Percentiles rank a stretch among this genome's conserved stretches.
Conservation (phyloP, 1,284 basidiomycete species). For the Phellopilus nigrolimitatus region DNA sequence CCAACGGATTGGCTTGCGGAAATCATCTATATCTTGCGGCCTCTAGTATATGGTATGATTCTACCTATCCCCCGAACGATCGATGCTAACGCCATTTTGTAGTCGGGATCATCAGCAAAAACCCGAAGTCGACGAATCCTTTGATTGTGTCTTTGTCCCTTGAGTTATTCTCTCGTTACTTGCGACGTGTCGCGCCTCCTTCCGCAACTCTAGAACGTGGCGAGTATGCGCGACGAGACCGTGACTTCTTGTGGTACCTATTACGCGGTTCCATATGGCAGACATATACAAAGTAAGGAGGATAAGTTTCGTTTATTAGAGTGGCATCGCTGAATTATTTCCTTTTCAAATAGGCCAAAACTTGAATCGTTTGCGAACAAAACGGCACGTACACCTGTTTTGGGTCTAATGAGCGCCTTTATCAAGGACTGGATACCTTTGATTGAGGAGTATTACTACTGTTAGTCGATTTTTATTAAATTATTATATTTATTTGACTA, state of each 20-base stretch:
- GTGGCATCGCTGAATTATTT: slow-evolving; percentile 8
- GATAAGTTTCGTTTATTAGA: slow-evolving; percentile 13
- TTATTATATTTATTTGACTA: background rate
- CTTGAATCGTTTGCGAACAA: slow-evolving; percentile 56
- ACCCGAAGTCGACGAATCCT: slow-evolving; percentile 41
- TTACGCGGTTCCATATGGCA: slow-evolving; percentile 89
- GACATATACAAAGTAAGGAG: slow-evolving; percentile 64
- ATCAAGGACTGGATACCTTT: slow-evolving; percentile 89
- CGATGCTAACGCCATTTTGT: slow-evolving; percentile 25
- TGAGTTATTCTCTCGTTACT: slow-evolving; percentile 60
- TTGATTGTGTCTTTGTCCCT: slow-evolving; percentile 54
- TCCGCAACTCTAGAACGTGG: slow-evolving; percentile 63
- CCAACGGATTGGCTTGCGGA: slow-evolving; percentile 71
- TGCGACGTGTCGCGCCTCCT: slow-evolving; percentile 58
- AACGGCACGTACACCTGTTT: slow-evolving; percentile 61
- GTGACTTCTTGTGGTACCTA: slow-evolving; percentile 81
- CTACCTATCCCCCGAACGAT: background rate
- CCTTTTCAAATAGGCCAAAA: slow-evolving; percentile 55
- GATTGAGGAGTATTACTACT: slow-evolving; percentile 95
- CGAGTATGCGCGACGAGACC: slow-evolving; percentile 80
- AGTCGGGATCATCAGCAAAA: slow-evolving; percentile 31
- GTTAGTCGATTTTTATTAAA: slow-evolving; percentile 42
- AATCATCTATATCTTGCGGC: slow-evolving; percentile 59
- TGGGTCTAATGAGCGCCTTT: slow-evolving; percentile 74
- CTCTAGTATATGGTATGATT: slow-evolving; percentile 64